Evolutionary conservation across 768 basidiomycete species (phyloP).

Genomic region (Cantharellus anzutake): DNA sequence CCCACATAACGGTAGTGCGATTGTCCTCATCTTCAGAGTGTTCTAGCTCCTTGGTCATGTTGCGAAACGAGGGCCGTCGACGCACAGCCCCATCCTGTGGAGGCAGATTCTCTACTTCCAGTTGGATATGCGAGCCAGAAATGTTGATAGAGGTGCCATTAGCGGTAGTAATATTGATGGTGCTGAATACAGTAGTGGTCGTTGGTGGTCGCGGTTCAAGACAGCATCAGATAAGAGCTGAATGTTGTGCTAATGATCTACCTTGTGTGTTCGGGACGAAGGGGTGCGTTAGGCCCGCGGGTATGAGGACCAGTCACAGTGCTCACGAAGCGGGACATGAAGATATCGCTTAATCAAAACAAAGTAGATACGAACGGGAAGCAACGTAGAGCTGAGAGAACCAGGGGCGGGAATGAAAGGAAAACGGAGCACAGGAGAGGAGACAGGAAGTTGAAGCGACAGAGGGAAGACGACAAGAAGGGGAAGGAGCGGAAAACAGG

Average conservation of each 20-base stretch:
- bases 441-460: too few species aligned
- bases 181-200: background rate
- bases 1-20: background rate
- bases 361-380: too few species aligned
- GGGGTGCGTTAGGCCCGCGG: background rate
- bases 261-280: background rate
- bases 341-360: too few species aligned
- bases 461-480: too few species aligned
- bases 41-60: background rate
- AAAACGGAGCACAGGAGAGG: background rate
- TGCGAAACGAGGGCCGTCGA: background rate
- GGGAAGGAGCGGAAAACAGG: too few species aligned
- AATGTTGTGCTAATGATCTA: background rate
- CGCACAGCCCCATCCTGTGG: background rate
- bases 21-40: background rate
- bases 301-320: background rate
- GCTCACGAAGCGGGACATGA: background rate
- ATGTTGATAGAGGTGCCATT: slow-evolving; percentile 1
- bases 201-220: background rate
- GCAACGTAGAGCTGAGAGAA: too few species aligned
- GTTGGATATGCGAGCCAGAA: background rate
- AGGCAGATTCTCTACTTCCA: background rate
- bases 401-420: background rate
- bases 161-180: background rate
- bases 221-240: background rate